Evolutionary conservation across 345 rosid genomes (phyloP).

Genomic region (Eucalyptus marginata): DNA sequence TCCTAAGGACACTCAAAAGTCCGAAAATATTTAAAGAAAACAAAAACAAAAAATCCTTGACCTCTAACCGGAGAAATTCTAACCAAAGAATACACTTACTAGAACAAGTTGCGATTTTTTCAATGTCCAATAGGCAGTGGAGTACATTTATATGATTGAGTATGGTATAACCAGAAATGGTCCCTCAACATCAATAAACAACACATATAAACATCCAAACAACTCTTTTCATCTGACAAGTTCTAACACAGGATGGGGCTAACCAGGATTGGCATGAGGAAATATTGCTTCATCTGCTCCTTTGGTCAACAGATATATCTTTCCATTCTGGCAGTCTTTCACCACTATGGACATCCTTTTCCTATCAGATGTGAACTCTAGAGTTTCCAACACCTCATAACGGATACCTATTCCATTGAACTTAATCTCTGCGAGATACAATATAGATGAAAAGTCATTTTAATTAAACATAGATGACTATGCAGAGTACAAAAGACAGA

Average conservation of each 20-base stretch:
- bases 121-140: background rate
- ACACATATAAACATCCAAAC: background rate
- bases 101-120: background rate
- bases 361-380: constrained; percentile 96
- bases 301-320: constrained; percentile 75
- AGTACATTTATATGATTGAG: background rate
- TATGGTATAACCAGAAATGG: background rate
- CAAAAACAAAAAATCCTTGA: background rate
- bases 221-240: background rate
- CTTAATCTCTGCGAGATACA: constrained; percentile 50
- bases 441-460: background rate
- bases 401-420: constrained; percentile 44
- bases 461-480: background rate
- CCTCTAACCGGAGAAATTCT: background rate
- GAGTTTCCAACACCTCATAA: constrained; percentile 73
- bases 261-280: constrained; percentile 73
- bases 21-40: background rate
- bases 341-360: constrained; percentile 96
- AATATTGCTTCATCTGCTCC: constrained; percentile 97
- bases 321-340: constrained; percentile 65
- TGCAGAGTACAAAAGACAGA: background rate
- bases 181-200: background rate
- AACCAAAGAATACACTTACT: background rate
- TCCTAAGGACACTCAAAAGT: background rate
- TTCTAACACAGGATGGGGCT: background rate